Conservation (phyloP, 257 asterid genomes). For the Solanum sejunctum region DNA sequence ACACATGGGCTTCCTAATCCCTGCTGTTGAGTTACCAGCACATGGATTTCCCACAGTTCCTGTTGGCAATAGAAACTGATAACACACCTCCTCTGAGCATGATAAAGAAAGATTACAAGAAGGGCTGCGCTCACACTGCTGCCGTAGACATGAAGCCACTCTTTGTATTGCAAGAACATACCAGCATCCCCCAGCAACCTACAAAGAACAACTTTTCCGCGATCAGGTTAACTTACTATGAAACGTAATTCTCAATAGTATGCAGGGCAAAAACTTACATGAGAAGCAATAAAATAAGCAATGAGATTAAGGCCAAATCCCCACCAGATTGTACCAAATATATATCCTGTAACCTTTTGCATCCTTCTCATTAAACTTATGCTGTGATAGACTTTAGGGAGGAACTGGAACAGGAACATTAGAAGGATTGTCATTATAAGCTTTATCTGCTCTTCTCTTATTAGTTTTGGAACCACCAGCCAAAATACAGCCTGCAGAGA, state of each 20-base stretch:
- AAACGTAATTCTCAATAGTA: neutral
- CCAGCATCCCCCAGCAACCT: slow-evolving; percentile 99
- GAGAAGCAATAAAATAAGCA: slow-evolving; percentile 94
- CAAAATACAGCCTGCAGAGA: slow-evolving; percentile 61
- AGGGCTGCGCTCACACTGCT: slow-evolving; percentile 33
- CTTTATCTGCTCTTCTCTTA: slow-evolving; percentile 53
- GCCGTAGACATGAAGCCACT: slow-evolving; percentile 62
- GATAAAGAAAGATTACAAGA: slow-evolving; percentile 45
- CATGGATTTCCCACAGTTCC: slow-evolving; percentile 48
- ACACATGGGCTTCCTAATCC: slow-evolving; percentile 29
- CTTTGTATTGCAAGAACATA: slow-evolving; percentile 85
- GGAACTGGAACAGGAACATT: slow-evolving; percentile 74
- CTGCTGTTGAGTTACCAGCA: slow-evolving; percentile 34
- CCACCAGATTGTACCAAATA: slow-evolving; percentile 98
- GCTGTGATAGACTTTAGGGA: slow-evolving; percentile 84
- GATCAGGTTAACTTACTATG: neutral
- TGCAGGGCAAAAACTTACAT: slow-evolving; percentile 31
- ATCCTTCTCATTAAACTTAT: slow-evolving; percentile 68
- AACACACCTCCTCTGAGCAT: slow-evolving; percentile 74
- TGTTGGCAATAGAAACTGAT: slow-evolving; percentile 41
- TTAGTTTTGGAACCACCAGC: slow-evolving; percentile 65
- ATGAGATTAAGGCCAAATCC: slow-evolving; percentile 90
- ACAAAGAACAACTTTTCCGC: neutral
- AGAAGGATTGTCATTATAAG: slow-evolving; percentile 56
- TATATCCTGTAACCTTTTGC: slow-evolving; percentile 84